Base-by-base conservation (phyloP, 495 filamentous ascomycete genomes). In the Hypoxylon rickii region DNA sequence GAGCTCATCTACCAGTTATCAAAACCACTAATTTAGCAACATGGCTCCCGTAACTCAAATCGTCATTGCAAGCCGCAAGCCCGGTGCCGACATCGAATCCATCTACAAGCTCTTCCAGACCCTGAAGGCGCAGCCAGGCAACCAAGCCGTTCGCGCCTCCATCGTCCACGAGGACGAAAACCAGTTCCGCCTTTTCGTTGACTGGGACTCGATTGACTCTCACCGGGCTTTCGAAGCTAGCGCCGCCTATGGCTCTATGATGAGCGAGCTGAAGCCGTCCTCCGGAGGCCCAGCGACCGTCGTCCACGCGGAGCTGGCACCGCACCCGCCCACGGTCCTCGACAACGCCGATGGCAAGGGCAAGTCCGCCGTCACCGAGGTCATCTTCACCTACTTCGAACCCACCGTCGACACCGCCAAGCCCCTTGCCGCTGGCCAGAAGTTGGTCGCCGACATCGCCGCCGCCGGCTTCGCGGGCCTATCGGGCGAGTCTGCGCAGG, bases 1-100 rank as follows among this genome's bases (percentile, higher is more conserved):
- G 21, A 31, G 44, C 40, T 10, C 24, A 43, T 31, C 36, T 29
- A n/a, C 13, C n/a, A 22, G 31, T 7, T 11, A 8, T 8, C 12
- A 12, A 33, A n/a, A 42, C 12, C 26, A 15, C 17, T 11, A 40
- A 41, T 8, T 2, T 43, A 16, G 2, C 52, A 56, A 10, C 19
- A 61, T 61, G 58, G 58, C 58, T 7, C 58, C 58, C 41, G 42
- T 61, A 29, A 61, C 58, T 16, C 34, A 46, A 32, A 33, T 51
- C 45, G 31, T 61, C 40, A 11, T 42, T 26, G 31, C 46, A 3
- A 43, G 19, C 36, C 34, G 49, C 51, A 51, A 49, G 15, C 19
- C 51, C 16, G 40, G 29, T 36, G 11, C 21, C 17, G 15, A 17
- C 46, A n/a, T 42, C 8, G 45, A 42, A 0, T 2, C 51, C 10